Conservation (phyloP, 768 basidiomycete species). For the Naganishia randhawae region DNA sequence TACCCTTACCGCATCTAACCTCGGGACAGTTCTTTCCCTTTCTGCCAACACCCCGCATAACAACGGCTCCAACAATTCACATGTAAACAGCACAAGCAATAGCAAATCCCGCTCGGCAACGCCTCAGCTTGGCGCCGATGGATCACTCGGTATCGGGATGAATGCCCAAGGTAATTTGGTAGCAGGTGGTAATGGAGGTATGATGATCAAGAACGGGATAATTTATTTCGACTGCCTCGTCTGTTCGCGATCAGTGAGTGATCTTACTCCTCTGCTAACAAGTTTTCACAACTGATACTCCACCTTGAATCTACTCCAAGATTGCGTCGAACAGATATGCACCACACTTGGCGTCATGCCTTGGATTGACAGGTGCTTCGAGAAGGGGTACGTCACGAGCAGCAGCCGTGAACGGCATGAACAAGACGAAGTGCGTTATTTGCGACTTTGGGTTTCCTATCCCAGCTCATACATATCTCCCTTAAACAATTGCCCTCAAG, state of each 20-base stretch:
- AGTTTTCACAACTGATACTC: neutral
- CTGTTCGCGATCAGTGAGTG: conserved; percentile 17
- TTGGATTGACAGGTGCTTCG: conserved; percentile 25
- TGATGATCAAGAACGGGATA: conserved; percentile 15
- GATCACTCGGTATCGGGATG: neutral
- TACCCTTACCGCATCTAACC: conserved; percentile 1
- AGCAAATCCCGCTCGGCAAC: conserved; percentile 26
- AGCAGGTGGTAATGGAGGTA: neutral
- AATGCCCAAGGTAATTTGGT: conserved; percentile 9
- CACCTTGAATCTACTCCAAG: neutral
- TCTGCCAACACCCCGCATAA: neutral
- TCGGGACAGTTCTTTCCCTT: neutral
- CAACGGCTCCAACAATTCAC: neutral
- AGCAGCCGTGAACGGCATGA: conserved; percentile 21
- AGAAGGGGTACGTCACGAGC: conserved; percentile 22
- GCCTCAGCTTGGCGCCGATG: conserved; percentile 6
- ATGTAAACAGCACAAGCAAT: conserved; percentile 1
- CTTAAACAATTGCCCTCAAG: neutral
- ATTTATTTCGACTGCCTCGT: conserved; percentile 21
- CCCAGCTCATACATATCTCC: neutral
- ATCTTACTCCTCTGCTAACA: neutral
- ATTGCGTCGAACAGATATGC: conserved; percentile 31
- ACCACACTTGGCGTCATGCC: conserved; percentile 28
- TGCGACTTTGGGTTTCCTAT: neutral
- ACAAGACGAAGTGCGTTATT: conserved; percentile 7